Evolutionary conservation across 2,329 filamentous ascomycete genomes (phyloP), one percentile per base, ranked within the genome.

Genomic region (Mycocentrospora acerina): DNA sequence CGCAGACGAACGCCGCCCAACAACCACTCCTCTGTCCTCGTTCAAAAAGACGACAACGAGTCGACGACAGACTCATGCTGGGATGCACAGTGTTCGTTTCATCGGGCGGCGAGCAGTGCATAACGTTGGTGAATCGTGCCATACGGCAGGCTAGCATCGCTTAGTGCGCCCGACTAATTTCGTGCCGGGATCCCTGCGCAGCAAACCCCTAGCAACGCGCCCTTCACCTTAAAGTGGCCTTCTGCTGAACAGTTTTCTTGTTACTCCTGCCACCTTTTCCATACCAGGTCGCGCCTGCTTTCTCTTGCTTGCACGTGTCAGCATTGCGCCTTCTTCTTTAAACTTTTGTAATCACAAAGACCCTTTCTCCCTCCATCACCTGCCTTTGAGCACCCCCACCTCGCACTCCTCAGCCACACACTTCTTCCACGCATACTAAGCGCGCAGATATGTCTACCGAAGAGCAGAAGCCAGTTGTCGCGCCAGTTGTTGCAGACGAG

Each of bases 381-480:
- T 40, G 27, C 36, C 12, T 30, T 27, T 17, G 19, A 6, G 19
- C 30, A 40, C 41, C 32, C 32, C 37, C 36, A 22, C 35, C 36
- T 40, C 37, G 29, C 41, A 32, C 44, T 35, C 44, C 26, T 32
- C 30, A 29, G 22, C 30, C 42, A 42, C 32, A 42, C 41, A 40
- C 43, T 38, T 40, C 24, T 31, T 37, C 28, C 36, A 33, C 34
- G 25, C 32, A 40, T 25, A 44, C 38, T 28, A 43, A 32, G 29
- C 42, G 41, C 50, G 51, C 68, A 74, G 79, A 61, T 77, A 88
- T 88, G 85, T 62, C 59, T 52, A 82, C 84, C 73, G 85, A 88
- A 64, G 76, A 75, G 70, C 78, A 82, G 71, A 88, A 89, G 76
- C 78, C 83, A 66, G 75, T 79, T 59, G 82, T 83, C 69, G 74